Evolutionary conservation across 2,329 filamentous ascomycete species (phyloP).

Genomic region (Aureobasidium melanogenum): DNA sequence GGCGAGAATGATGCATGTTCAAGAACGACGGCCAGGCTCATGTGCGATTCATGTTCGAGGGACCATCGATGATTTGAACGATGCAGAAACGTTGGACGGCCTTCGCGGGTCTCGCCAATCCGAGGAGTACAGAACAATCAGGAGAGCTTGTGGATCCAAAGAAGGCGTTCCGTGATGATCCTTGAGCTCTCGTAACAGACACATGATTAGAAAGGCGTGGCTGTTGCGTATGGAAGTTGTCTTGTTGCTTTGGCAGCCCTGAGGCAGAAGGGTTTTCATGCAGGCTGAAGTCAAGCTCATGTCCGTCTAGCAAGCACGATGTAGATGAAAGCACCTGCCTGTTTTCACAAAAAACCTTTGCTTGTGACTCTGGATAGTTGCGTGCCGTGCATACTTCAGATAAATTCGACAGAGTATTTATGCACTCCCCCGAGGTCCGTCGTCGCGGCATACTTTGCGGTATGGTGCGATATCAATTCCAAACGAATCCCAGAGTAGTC

Average conservation of each 20-base stretch:
- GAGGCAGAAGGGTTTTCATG: background rate
- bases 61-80: background rate
- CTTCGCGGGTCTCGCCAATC: background rate
- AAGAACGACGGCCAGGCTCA: background rate
- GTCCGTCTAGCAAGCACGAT: background rate
- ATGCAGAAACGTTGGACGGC: background rate
- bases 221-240: background rate
- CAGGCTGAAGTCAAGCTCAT: background rate
- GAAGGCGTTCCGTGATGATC: background rate
- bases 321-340: no score
- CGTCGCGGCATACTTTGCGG: background rate
- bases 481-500: background rate
- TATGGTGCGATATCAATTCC: no score
- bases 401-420: background rate
- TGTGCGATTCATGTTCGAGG: background rate
- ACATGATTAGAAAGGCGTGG: no score
- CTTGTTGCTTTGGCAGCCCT: background rate
- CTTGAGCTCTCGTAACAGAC: no score
- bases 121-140: background rate
- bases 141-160: background rate
- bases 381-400: background rate
- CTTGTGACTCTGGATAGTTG: background rate
- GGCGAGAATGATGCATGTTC: background rate
- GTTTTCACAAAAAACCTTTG: background rate
- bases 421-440: background rate